Evolutionary conservation across 2,329 filamentous ascomycete species (phyloP).

Genomic region (Leptographium wingfieldii): DNA sequence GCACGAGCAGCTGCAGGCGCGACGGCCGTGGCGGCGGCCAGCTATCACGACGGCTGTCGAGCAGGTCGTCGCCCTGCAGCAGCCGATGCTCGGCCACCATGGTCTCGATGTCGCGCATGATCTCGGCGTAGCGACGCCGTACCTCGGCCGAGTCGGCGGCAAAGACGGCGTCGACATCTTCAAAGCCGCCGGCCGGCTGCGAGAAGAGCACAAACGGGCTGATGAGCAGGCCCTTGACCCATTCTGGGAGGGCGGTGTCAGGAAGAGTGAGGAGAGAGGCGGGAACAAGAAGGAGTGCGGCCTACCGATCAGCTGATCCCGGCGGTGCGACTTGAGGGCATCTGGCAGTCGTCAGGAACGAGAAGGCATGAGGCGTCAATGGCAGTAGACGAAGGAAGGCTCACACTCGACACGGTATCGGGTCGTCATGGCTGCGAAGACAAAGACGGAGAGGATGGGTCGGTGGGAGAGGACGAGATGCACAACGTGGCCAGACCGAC

Average conservation of each 20-base stretch:
- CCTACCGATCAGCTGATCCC: slow-evolving; percentile 65
- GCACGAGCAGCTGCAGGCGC: slow-evolving; percentile 85
- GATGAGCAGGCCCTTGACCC: slow-evolving; percentile 89
- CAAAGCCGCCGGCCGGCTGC: slow-evolving; percentile 79
- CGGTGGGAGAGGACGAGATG: no score
- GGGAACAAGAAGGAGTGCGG: background rate
- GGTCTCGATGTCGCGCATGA: slow-evolving; percentile 83
- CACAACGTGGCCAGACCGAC: background rate
- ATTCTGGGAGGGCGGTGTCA: slow-evolving; percentile 43
- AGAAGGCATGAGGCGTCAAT: background rate
- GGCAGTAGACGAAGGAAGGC: slow-evolving; percentile 14
- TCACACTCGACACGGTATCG: slow-evolving; percentile 63
- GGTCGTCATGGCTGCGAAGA: slow-evolving; percentile 37
- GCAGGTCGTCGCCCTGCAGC: slow-evolving; percentile 37
- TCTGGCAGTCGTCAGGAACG: slow-evolving; percentile 25
- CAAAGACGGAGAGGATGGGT: background rate
- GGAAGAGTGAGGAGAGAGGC: background rate
- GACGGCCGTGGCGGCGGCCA: slow-evolving; percentile 44
- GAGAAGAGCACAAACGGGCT: slow-evolving; percentile 96
- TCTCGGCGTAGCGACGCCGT: slow-evolving; percentile 83
- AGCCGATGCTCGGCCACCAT: slow-evolving; percentile 94
- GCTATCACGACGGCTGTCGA: slow-evolving; percentile 32
- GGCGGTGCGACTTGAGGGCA: slow-evolving; percentile 67
- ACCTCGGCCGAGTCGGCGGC: slow-evolving; percentile 66
- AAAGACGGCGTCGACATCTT: slow-evolving; percentile 51